Base-by-base conservation (phyloP, 2,329 filamentous ascomycete species). In the Colletotrichum spaethianum region DNA sequence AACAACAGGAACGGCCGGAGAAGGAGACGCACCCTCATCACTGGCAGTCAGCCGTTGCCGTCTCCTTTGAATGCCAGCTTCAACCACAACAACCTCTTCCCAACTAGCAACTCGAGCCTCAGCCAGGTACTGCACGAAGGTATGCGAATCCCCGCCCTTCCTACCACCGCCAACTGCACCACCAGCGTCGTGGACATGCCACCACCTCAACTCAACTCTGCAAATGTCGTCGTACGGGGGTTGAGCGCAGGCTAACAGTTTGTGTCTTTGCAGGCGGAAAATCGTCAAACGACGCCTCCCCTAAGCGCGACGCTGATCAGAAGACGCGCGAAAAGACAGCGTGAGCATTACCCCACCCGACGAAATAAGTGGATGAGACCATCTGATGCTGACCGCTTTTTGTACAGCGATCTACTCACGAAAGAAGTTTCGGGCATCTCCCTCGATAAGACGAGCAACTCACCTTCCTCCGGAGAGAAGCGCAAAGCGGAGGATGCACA, bases 371-470 rank as follows among this genome's bases (percentile, higher is more conserved):
- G 40, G 26, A 52, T 44, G 68, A 56, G 31, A 50, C 28, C 36
- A 42, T 36, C 40, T 67, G 63, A 56, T 20, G 42, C 63, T 70
- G 64, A 71, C 63, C 64, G 63, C 57, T 31, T 52, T 57, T 67
- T 71, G 20, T 50, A 44, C 75, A 96, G 94, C 74, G 96, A 98
- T 80, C 88, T 98, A 38, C 87, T 99, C 55, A 95, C 95, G 52
- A 93, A 94, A 80, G 96, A 98, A 80, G 94, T 99, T 14, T 98
- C 95, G 1, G 94, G 95, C 63, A 98, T 98, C 77, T 97, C 95
- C 66, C 91, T 98, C 50, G 95, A 97, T 79, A 98, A 95, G 80
- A 86, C 86, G 31, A 84, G 82, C 52, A 84, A 85, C 38, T 83
- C 88, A 20, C 86, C 89, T 4, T 84, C 85, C 36, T 78, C 83